Percentiles rank a stretch among this genome's conserved stretches.
Evolutionary conservation across 805 yeast genomes (phyloP).

Genomic region (Pichia deserticola): DNA sequence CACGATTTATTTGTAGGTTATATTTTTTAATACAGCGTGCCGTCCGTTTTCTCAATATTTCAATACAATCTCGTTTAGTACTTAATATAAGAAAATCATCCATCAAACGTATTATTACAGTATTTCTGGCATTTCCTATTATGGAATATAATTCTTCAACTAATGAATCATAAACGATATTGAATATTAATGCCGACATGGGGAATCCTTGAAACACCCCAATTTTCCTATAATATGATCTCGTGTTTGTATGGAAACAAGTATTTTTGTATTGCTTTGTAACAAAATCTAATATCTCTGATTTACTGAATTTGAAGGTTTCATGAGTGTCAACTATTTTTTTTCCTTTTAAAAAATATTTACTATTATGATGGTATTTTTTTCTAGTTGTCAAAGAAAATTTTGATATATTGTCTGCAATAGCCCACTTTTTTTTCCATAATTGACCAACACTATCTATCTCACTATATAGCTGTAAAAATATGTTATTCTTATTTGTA

Average conservation of each 20-base stretch:
- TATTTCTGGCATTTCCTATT: background rate
- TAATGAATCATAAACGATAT: constrained; percentile 59
- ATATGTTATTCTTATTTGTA: constrained; percentile 9
- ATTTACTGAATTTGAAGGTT: constrained; percentile 27
- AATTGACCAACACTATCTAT: constrained; percentile 1
- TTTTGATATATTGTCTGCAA: background rate
- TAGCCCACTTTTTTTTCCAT: background rate
- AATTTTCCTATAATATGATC: constrained; percentile 38
- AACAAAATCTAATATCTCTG: constrained; percentile 40
- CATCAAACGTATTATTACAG: constrained; percentile 51
- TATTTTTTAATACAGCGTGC: constrained; percentile 35
- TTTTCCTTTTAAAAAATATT: background rate
- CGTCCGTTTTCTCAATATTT: constrained; percentile 24
- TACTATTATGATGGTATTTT: constrained; percentile 14
- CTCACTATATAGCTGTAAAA: constrained; percentile 8
- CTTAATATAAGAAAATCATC: constrained; percentile 83
- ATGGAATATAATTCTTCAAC: constrained; percentile 29
- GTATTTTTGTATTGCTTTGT: constrained; percentile 48
- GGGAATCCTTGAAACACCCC: constrained; percentile 87
- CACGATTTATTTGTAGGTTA: constrained; percentile 33
- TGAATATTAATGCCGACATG: constrained; percentile 68
- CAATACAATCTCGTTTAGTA: constrained; percentile 28
- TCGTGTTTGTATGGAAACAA: constrained; percentile 30
- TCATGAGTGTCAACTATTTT: constrained; percentile 11
- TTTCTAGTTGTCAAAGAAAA: background rate